A percentile compares a stretch with the other conserved stretches of the same genome.
Evolutionary conservation across 495 filamentous ascomycete species (phyloP).

Genomic region (Neurospora sp.): DNA sequence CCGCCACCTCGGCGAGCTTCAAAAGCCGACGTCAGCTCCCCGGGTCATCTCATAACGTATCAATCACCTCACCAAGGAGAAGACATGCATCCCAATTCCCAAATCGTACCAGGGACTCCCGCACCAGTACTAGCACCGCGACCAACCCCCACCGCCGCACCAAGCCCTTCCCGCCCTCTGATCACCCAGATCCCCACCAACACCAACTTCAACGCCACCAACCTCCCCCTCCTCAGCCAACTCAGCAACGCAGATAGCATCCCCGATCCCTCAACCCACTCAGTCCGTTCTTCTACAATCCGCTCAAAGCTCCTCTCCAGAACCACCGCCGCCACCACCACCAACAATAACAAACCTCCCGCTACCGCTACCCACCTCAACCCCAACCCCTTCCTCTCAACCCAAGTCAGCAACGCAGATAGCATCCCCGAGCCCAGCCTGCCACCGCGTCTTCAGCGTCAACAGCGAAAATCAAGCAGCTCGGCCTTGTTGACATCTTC

Average conservation of each 20-base stretch:
- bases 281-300: background rate
- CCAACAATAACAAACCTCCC: too few relatives aligned
- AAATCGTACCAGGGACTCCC: background rate
- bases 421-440: conserved; percentile 4
- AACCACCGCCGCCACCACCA: background rate
- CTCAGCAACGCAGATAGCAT: conserved; percentile 8
- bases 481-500: background rate
- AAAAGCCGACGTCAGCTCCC: background rate
- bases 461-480: background rate
- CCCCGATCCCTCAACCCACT: background rate
- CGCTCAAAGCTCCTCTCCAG: background rate
- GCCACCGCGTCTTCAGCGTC: background rate
- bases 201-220: conserved; percentile 4
- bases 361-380: background rate
- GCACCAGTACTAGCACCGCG: background rate
- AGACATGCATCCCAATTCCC: background rate
- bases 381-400: conserved; percentile 5
- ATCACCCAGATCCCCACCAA: conserved; percentile 11
- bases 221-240: conserved; percentile 7
- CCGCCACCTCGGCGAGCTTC: background rate
- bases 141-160: conserved; percentile 20
- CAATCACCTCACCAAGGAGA: background rate
- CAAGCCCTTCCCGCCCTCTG: conserved; percentile 24
- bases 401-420: conserved; percentile 8
- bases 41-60: background rate